A percentile compares a stretch with the other conserved stretches of the same genome.
Conservation (phyloP, 2,329 filamentous ascomycete genomes). For the Colletotrichum trifolii region DNA sequence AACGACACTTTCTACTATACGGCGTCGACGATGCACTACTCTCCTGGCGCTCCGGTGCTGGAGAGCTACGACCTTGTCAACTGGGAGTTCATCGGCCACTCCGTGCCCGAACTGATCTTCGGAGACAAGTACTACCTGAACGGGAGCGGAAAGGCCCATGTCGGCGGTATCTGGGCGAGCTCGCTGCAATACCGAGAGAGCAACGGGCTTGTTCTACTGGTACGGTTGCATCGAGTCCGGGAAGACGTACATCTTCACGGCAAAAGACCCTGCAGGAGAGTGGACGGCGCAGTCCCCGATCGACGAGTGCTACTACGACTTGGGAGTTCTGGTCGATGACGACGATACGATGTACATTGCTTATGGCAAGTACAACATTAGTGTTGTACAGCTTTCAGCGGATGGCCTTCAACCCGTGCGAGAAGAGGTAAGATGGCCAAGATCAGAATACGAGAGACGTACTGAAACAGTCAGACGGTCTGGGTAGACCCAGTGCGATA, state of each 20-base stretch:
- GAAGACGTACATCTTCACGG: constrained; percentile 38
- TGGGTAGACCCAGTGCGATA: constrained; percentile 22
- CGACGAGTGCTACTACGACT: constrained; percentile 37
- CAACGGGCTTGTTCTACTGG: constrained; percentile 38
- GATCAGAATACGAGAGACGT: not conserved
- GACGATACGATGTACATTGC: constrained; percentile 53
- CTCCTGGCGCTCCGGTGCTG: constrained; percentile 61
- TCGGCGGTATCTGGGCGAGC: constrained; percentile 65
- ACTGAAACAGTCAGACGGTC: constrained; percentile 9
- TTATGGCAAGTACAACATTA: constrained; percentile 49
- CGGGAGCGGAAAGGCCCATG: constrained; percentile 56
- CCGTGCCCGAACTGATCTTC: constrained; percentile 51
- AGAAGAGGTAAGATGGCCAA: not conserved
- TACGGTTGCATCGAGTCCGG: constrained; percentile 36
- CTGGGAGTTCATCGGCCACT: constrained; percentile 51
- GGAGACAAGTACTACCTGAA: constrained; percentile 58
- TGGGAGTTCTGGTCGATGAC: constrained; percentile 50
- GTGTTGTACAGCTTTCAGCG: constrained; percentile 21
- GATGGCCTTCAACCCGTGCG: constrained; percentile 23
- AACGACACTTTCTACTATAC: constrained; percentile 56
- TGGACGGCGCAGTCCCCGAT: constrained; percentile 29
- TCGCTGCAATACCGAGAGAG: constrained; percentile 47
- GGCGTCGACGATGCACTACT: constrained; percentile 61
- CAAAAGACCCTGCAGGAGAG: constrained; percentile 22
- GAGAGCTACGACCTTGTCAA: constrained; percentile 61